phyloP scores from a whole-genome alignment of 2,329 filamentous ascomycete genomes.

The Ambrosiella beaveri region DNA sequence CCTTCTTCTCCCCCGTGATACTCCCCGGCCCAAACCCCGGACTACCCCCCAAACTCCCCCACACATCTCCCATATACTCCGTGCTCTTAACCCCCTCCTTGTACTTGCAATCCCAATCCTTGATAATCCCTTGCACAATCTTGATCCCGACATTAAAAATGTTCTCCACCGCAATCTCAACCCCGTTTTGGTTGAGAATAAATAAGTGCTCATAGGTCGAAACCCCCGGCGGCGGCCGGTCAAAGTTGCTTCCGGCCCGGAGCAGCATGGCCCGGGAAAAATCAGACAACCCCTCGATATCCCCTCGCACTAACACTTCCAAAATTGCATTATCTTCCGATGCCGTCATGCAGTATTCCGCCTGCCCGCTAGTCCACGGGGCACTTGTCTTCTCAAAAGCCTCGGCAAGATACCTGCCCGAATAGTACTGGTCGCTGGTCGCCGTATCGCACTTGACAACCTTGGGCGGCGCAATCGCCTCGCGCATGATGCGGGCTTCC shows the following conservation, averaged over 20 bases:
- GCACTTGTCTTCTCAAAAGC: conserved; percentile 48
- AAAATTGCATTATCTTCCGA: conserved; percentile 58
- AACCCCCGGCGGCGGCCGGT: conserved; percentile 44
- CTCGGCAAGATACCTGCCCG: conserved; percentile 39
- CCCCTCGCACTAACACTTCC: conserved; percentile 44
- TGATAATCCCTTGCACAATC: conserved; percentile 46
- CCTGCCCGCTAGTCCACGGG: conserved; percentile 50
- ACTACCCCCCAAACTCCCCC: conserved; percentile 46
- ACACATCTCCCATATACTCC: conserved; percentile 57
- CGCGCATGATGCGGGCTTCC: conserved; percentile 23
- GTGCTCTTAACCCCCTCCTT: conserved; percentile 34
- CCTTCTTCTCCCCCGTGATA: conserved; percentile 22
- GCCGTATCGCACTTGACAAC: conserved; percentile 49
- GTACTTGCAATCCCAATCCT: conserved; percentile 43
- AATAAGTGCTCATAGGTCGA: conserved; percentile 42
- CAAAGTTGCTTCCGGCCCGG: conserved; percentile 52
- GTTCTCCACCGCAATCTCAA: conserved; percentile 44
- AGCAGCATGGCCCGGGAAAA: conserved; percentile 51
- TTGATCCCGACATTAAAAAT: conserved; percentile 48
- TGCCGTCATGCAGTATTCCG: conserved; percentile 51
- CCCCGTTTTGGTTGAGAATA: conserved; percentile 43
- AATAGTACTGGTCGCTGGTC: conserved; percentile 58
- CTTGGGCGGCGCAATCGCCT: conserved; percentile 30
- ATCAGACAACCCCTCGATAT: conserved; percentile 40
- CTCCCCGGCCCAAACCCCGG: conserved; percentile 48